These are phyloP conservation scores for Boletus subcaerulescens DNA, from an alignment of 768 basidiomycete genomes.

Conservation along the genomic window DNA sequence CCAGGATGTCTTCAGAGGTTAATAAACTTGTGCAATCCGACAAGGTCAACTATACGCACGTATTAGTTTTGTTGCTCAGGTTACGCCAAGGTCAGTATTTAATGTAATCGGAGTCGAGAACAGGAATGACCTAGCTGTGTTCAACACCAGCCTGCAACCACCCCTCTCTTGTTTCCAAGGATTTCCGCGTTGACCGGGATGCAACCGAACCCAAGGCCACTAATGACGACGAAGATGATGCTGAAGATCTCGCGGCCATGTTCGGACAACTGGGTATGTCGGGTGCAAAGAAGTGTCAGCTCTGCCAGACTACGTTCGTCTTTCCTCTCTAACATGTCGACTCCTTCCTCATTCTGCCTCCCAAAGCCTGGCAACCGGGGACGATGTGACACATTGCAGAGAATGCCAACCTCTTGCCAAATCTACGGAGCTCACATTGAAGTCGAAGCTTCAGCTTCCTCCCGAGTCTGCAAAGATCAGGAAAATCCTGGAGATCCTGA, in stretches of 20 bases:
- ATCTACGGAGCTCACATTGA: constrained; percentile 36
- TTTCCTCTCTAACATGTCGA: neutral
- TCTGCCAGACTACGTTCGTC: constrained; percentile 73
- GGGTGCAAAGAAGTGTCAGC: constrained; percentile 61
- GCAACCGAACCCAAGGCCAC: constrained; percentile 67
- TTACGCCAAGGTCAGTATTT: constrained; percentile 75
- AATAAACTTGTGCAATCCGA: constrained; percentile 61
- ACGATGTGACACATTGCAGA: constrained; percentile 46
- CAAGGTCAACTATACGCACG: constrained; percentile 62
- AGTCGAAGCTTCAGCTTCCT: constrained; percentile 46
- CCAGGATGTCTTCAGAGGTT: constrained; percentile 61
- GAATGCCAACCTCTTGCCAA: constrained; percentile 56
- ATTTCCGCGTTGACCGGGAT: constrained; percentile 69
- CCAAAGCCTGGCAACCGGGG: constrained; percentile 14
- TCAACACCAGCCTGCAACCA: constrained; percentile 77
- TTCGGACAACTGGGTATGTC: constrained; percentile 68
- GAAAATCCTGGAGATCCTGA: constrained; percentile 72
- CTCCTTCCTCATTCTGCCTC: neutral
- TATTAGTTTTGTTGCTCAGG: constrained; percentile 70
- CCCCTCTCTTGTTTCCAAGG: constrained; percentile 75
- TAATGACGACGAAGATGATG: constrained; percentile 51
- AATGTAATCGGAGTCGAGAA: neutral
- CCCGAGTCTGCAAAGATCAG: constrained; percentile 85
- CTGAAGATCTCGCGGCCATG: constrained; percentile 73
- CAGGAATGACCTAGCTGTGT: neutral